These are phyloP conservation scores for Ceratocystis papillata DNA, from an alignment of 2,329 filamentous ascomycete species.

Conservation along the genomic window DNA sequence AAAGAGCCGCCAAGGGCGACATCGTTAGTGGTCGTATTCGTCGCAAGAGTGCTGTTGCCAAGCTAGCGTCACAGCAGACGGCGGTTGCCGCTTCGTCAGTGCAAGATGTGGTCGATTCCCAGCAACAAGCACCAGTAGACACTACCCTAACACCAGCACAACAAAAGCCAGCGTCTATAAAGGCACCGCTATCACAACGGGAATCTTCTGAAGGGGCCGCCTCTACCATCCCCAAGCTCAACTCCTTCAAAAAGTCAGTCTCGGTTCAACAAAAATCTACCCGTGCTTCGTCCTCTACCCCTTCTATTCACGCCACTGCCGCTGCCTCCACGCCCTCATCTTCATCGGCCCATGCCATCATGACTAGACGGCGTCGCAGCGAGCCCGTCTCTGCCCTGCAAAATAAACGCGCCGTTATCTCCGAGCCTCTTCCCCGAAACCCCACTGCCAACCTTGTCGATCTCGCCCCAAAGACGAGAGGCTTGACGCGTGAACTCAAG, in stretches of 20 bases:
- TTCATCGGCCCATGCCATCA: background rate
- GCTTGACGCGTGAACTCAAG: constrained; percentile 47
- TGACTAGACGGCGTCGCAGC: constrained; percentile 14
- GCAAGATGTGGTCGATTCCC: constrained; percentile 25
- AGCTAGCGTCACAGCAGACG: background rate
- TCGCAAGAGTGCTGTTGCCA: constrained; percentile 27
- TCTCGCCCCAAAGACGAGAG: constrained; percentile 39
- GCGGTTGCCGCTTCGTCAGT: background rate
- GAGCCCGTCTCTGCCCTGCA: constrained; percentile 15
- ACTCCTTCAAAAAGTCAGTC: background rate
- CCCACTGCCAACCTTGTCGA: constrained; percentile 51
- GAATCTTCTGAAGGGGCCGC: constrained; percentile 25
- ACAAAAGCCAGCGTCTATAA: background rate
- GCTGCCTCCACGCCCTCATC: background rate
- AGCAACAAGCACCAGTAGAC: constrained; percentile 28
- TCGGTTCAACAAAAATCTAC: background rate
- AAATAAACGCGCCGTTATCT: constrained; percentile 15
- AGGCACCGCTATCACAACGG: constrained; percentile 28
- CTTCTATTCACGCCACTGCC: constrained; percentile 26
- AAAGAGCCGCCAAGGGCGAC: constrained; percentile 44
- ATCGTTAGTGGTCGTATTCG: constrained; percentile 37
- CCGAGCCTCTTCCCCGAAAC: constrained; percentile 36
- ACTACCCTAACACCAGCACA: constrained; percentile 29
- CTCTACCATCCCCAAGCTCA: background rate
- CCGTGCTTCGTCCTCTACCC: constrained; percentile 36